A percentile compares a stretch with the other conserved stretches of the same genome.
Evolutionary conservation across 805 yeast genomes (phyloP).

Genomic region (Sugiyamaella lignohabitans): DNA sequence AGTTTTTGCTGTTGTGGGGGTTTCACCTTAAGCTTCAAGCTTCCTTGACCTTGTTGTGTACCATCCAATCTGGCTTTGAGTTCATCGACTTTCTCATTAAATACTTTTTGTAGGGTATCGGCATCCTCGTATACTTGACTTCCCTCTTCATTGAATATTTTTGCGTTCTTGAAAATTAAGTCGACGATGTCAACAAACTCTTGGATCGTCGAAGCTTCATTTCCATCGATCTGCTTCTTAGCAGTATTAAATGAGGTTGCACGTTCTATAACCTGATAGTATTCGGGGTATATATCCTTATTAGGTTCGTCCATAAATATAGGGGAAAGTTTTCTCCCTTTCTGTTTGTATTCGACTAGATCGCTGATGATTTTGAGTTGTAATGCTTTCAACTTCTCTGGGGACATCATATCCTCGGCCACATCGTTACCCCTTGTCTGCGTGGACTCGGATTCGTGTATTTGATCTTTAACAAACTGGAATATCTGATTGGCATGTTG

Average conservation of each 20-base stretch:
- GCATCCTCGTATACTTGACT: slow-evolving; percentile 73
- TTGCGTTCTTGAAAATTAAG: slow-evolving; percentile 73
- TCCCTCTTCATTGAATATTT: slow-evolving; percentile 65
- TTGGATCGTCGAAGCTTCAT: slow-evolving; percentile 48
- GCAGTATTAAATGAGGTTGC: slow-evolving; percentile 72
- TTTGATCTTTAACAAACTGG: slow-evolving; percentile 49
- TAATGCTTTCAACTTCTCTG: slow-evolving; percentile 18
- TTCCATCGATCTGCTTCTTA: slow-evolving; percentile 43
- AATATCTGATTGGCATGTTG: slow-evolving; percentile 53
- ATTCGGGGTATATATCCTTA: slow-evolving; percentile 68
- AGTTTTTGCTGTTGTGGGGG: slow-evolving; percentile 3
- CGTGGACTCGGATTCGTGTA: slow-evolving; percentile 13
- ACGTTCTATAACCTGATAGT: slow-evolving; percentile 59
- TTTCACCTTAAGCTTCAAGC: slow-evolving; percentile 5
- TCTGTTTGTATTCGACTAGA: slow-evolving; percentile 39
- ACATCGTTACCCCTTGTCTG: slow-evolving; percentile 6
- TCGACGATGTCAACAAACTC: slow-evolving; percentile 53
- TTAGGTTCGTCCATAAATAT: slow-evolving; percentile 75
- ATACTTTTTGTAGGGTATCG: slow-evolving; percentile 46
- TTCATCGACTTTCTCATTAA: slow-evolving; percentile 29
- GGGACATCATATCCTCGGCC: slow-evolving; percentile 8
- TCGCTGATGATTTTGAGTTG: slow-evolving; percentile 31
- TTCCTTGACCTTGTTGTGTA: background rate
- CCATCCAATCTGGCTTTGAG: slow-evolving; percentile 11
- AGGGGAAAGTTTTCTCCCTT: slow-evolving; percentile 47